Conservation (phyloP, 2,329 filamentous ascomycete species). For the Pseudogymnoascus sp. region DNA sequence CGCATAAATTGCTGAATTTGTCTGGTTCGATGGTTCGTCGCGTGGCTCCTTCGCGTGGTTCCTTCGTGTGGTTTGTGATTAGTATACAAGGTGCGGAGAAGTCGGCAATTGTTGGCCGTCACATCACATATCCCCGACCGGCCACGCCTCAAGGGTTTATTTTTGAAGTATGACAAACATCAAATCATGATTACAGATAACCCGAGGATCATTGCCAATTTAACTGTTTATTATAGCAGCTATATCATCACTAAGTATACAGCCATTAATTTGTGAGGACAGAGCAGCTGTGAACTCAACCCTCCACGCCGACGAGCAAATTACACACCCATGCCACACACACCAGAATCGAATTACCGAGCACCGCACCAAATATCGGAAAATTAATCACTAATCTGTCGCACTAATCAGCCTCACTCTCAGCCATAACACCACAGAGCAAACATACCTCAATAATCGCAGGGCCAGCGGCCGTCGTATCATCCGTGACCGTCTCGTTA, state of each 20-base stretch:
- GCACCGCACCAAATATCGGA: background rate
- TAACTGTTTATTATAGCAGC: background rate
- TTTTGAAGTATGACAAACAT: background rate
- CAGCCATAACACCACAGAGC: background rate
- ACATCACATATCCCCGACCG: background rate
- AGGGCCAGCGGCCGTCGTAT: constrained; percentile 31
- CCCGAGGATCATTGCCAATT: background rate
- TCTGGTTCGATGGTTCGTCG: background rate
- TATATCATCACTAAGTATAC: background rate
- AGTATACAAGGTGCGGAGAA: background rate
- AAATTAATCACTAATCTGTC: background rate
- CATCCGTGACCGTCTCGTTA: constrained; percentile 29
- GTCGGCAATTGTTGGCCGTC: background rate
- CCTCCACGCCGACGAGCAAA: background rate
- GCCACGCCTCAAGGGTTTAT: background rate
- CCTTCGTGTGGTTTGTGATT: background rate
- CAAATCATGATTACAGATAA: background rate
- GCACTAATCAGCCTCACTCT: background rate
- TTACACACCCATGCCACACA: background rate
- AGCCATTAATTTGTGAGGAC: background rate
- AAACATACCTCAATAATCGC: constrained; percentile 25
- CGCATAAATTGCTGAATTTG: background rate
- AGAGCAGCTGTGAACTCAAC: background rate
- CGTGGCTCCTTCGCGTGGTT: background rate
- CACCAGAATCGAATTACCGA: background rate